These are phyloP conservation scores for Leccinum disarticulatum DNA, from an alignment of 768 basidiomycete genomes.

Conservation along the genomic window DNA sequence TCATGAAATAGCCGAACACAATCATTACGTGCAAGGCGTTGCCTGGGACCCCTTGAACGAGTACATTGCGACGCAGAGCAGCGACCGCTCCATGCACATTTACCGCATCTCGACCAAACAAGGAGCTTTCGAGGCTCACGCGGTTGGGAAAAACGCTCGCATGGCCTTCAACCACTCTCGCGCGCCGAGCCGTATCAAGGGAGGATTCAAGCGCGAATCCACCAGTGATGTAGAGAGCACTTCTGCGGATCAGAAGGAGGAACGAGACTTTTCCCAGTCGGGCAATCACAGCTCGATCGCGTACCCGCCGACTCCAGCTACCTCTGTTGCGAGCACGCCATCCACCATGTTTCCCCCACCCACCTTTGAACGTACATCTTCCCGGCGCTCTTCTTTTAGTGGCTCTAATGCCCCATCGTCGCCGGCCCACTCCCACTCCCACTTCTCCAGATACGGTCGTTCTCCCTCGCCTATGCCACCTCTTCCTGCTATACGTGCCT, in stretches of 20 bases:
- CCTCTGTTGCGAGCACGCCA: conserved; percentile 67
- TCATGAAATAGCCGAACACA: conserved; percentile 89
- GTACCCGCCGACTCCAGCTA: conserved; percentile 59
- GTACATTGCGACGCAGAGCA: conserved; percentile 96
- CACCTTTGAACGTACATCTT: conserved; percentile 64
- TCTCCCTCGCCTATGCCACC: conserved; percentile 91
- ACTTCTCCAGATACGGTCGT: conserved; percentile 67
- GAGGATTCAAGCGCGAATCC: conserved; percentile 64
- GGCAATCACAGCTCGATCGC: conserved; percentile 32
- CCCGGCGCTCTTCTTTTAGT: conserved; percentile 64
- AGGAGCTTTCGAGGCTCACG: conserved; percentile 85
- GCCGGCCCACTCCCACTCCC: conserved; percentile 54
- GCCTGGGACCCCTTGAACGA: conserved; percentile 98
- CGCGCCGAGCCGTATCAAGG: conserved; percentile 65
- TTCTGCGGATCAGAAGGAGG: conserved; percentile 56
- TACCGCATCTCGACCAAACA: conserved; percentile 79
- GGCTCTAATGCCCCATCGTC: conserved; percentile 79
- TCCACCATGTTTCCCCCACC: conserved; percentile 45
- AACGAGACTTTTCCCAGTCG: conserved; percentile 29
- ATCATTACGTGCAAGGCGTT: conserved; percentile 97
- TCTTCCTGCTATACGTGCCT: conserved; percentile 85
- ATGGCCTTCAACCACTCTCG: conserved; percentile 67
- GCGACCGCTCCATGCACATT: conserved; percentile 94
- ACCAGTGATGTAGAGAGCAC: conserved; percentile 76
- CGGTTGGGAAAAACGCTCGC: conserved; percentile 84